Evolutionary conservation across 768 basidiomycete species (phyloP).

Genomic region (Amanita brunnescens): DNA sequence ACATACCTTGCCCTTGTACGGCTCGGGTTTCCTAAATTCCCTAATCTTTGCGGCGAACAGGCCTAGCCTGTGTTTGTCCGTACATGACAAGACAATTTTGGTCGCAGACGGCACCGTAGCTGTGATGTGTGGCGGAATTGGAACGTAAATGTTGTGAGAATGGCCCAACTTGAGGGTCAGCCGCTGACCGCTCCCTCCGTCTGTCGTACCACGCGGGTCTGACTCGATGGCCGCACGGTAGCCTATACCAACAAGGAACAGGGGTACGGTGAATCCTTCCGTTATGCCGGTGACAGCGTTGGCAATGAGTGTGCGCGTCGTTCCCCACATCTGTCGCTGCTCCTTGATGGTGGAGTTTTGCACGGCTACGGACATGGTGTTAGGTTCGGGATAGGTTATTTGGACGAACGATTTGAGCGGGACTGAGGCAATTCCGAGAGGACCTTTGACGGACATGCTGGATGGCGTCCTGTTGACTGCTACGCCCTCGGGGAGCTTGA

Average conservation of each 20-base stretch:
- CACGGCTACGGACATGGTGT: slow-evolving; percentile 41
- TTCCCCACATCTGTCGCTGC: slow-evolving; percentile 93
- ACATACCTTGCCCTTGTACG: slow-evolving; percentile 95
- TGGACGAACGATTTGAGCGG: slow-evolving; percentile 40
- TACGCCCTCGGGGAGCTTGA: slow-evolving; percentile 35
- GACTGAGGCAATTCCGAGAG: slow-evolving; percentile 37
- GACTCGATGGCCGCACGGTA: slow-evolving; percentile 84
- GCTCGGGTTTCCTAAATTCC: slow-evolving; percentile 82
- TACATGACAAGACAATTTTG: slow-evolving; percentile 73
- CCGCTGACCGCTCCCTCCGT: slow-evolving; percentile 54
- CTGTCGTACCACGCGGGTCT: slow-evolving; percentile 53
- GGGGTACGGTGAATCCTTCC: slow-evolving; percentile 71
- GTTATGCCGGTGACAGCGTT: slow-evolving; percentile 91
- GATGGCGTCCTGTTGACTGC: slow-evolving; percentile 31
- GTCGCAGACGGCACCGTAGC: slow-evolving; percentile 77
- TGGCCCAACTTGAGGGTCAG: slow-evolving; percentile 91
- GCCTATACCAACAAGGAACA: slow-evolving; percentile 92
- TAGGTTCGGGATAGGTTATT: slow-evolving; percentile 30
- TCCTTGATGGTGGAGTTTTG: slow-evolving; percentile 59
- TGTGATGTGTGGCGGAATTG: slow-evolving; percentile 75
- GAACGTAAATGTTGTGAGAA: slow-evolving; percentile 79
- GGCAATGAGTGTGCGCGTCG: slow-evolving; percentile 79
- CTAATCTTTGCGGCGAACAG: slow-evolving; percentile 84
- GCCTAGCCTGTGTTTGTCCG: slow-evolving; percentile 82
- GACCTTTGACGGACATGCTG: slow-evolving; percentile 35